Evolutionary conservation across 1,139 yeast genomes (phyloP).

Genomic region (Saccharomyces pastorianus): DNA sequence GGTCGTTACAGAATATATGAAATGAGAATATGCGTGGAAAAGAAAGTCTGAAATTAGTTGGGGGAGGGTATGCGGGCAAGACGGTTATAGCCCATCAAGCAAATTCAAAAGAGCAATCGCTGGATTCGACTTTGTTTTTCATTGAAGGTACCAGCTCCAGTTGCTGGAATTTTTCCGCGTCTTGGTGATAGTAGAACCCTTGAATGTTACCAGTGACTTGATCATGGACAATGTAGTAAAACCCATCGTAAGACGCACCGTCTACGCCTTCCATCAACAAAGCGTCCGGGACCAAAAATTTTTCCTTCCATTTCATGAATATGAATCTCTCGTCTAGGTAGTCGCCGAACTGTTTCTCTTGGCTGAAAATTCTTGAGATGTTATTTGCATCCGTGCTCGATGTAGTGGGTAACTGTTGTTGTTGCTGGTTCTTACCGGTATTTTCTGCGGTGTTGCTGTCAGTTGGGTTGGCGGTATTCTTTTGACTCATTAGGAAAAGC

Average conservation of each 20-base stretch:
- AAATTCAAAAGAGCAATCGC: constrained; percentile 21
- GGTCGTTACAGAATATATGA: neutral
- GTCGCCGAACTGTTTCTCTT: constrained; percentile 20
- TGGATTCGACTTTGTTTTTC: constrained; percentile 15
- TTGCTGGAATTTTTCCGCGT: constrained; percentile 71
- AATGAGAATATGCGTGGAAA: neutral
- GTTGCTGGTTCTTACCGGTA: neutral
- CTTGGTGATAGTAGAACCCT: constrained; percentile 75
- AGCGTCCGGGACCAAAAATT: constrained; percentile 76
- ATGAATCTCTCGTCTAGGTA: constrained; percentile 42
- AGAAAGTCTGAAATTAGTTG: neutral
- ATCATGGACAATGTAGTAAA: constrained; percentile 78
- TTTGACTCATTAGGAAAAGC: constrained; percentile 12
- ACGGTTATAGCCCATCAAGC: constrained; percentile 11
- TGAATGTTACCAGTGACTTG: constrained; percentile 65
- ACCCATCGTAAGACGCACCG: constrained; percentile 90
- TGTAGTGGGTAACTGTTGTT: constrained; percentile 18
- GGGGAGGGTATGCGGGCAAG: neutral
- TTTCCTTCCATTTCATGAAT: constrained; percentile 94
- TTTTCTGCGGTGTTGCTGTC: neutral
- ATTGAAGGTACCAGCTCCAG: constrained; percentile 44
- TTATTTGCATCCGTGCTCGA: constrained; percentile 26
- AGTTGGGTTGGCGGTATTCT: neutral
- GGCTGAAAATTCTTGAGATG: constrained; percentile 1
- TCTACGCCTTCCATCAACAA: constrained; percentile 47